Evolutionary conservation across 495 filamentous ascomycete species (phyloP).

Genomic region (Aspergillus olivimuriae): DNA sequence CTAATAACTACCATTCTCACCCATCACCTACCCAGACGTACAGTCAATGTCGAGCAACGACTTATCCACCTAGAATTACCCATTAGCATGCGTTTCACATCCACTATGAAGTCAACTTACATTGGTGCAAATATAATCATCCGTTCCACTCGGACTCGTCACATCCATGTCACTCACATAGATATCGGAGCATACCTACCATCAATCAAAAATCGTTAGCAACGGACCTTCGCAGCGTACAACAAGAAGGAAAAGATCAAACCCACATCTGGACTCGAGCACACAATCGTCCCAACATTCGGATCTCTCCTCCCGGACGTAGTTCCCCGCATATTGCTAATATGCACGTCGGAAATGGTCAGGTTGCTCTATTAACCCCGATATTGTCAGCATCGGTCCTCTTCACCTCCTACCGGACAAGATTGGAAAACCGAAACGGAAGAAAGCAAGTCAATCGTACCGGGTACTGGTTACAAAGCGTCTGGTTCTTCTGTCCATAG

Average conservation of each 20-base stretch:
- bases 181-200: slow-evolving; percentile 48
- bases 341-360: slow-evolving; percentile 50
- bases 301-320: slow-evolving; percentile 48
- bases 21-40: slow-evolving; percentile 46
- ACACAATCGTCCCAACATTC: slow-evolving; percentile 49
- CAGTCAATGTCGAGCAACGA: slow-evolving; percentile 40
- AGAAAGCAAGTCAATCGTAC: slow-evolving; percentile 13
- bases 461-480: slow-evolving; percentile 54
- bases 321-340: slow-evolving; percentile 48
- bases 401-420: background rate
- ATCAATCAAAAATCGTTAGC: background rate
- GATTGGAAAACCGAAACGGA: background rate
- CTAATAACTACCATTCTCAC: background rate
- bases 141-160: slow-evolving; percentile 40
- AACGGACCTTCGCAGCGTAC: no score
- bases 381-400: background rate
- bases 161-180: slow-evolving; percentile 45
- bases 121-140: slow-evolving; percentile 48
- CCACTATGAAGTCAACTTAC: slow-evolving; percentile 22
- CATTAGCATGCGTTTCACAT: slow-evolving; percentile 2
- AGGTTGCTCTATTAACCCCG: slow-evolving; percentile 45
- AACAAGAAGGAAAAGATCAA: slow-evolving; percentile 2
- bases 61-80: slow-evolving; percentile 28
- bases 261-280: slow-evolving; percentile 44
- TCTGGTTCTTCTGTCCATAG: slow-evolving; percentile 57